Conservation (phyloP, 176 grass and related monocot genomes). For the Cenchrus fungigraminus region DNA sequence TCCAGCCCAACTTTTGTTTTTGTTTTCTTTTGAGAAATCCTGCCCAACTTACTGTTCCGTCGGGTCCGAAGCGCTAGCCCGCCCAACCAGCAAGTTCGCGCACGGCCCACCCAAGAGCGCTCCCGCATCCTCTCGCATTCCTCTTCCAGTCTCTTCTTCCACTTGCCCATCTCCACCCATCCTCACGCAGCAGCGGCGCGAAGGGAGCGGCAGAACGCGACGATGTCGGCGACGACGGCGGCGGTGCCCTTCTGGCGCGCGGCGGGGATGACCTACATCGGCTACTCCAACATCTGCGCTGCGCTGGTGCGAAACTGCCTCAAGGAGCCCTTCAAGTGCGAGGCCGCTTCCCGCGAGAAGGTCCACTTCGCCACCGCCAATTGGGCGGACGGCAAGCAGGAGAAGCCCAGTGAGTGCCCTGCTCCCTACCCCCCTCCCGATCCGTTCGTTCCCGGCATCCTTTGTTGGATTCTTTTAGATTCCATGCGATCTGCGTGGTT, state of each 20-base stretch:
- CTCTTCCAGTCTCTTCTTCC: too few species aligned
- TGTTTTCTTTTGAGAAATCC: too few species aligned
- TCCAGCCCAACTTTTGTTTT: too few species aligned
- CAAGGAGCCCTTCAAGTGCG: slow-evolving; percentile 84
- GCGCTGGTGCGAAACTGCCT: slow-evolving; percentile 83
- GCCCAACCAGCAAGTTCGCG: too few species aligned
- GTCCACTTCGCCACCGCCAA: slow-evolving; percentile 94
- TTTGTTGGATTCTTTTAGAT: not conserved
- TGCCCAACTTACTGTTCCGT: too few species aligned
- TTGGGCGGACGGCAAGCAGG: slow-evolving; percentile 74
- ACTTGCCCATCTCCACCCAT: too few species aligned
- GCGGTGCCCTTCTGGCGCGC: slow-evolving; percentile 92
- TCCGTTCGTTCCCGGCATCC: not conserved
- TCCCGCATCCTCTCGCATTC: too few species aligned
- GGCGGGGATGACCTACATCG: slow-evolving; percentile 93
- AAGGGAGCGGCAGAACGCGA: too few species aligned
- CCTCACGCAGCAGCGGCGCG: too few species aligned
- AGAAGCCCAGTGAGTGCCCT: slow-evolving; percentile 73
- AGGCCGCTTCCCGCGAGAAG: slow-evolving; percentile 75
- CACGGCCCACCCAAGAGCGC: too few species aligned
- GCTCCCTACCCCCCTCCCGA: not conserved
- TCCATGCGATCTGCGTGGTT: not conserved
- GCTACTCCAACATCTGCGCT: slow-evolving; percentile 98
- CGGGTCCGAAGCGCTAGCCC: too few species aligned
- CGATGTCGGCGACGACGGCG: slow-evolving; percentile 61